phyloP scores from a whole-genome alignment of 2,329 filamentous ascomycete species.

The Trichocomaceae sp. region DNA sequence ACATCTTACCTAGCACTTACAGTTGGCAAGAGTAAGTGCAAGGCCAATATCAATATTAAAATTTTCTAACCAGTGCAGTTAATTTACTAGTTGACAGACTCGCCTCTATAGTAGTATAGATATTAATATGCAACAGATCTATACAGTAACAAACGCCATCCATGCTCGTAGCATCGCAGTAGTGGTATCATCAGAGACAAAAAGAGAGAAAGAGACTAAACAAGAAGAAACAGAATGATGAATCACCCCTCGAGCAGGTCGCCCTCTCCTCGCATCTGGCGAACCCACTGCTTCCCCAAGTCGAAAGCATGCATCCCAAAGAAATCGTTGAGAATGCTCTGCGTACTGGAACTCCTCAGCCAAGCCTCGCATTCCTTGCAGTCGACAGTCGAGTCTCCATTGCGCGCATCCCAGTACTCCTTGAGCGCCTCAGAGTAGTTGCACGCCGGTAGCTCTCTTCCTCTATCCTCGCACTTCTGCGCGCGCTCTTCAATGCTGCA shows the following conservation, averaged over 20 bases:
- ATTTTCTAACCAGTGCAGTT: too few relatives aligned
- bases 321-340: conserved; percentile 24
- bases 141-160: conserved; percentile 11
- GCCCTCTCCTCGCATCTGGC: conserved; percentile 24
- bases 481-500: conserved; percentile 20
- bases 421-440: conserved; percentile 22
- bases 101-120: too few relatives aligned
- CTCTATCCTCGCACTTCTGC: conserved; percentile 6
- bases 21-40: too few relatives aligned
- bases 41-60: too few relatives aligned
- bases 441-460: conserved; percentile 13
- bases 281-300: conserved; percentile 23
- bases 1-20: too few relatives aligned
- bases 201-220: background rate
- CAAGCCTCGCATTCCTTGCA: conserved; percentile 23
- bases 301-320: conserved; percentile 21
- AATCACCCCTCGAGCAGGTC: conserved; percentile 16
- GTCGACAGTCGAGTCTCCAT: conserved; percentile 19
- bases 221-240: background rate
- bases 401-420: conserved; percentile 25
- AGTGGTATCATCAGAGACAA: conserved; percentile 11
- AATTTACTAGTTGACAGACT: too few relatives aligned
- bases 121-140: conserved; percentile 1
- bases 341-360: conserved; percentile 24
- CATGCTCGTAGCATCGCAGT: conserved; percentile 12